Evolutionary conservation across 495 filamentous ascomycete species (phyloP).

Genomic region (Penicillium coprophilum): DNA sequence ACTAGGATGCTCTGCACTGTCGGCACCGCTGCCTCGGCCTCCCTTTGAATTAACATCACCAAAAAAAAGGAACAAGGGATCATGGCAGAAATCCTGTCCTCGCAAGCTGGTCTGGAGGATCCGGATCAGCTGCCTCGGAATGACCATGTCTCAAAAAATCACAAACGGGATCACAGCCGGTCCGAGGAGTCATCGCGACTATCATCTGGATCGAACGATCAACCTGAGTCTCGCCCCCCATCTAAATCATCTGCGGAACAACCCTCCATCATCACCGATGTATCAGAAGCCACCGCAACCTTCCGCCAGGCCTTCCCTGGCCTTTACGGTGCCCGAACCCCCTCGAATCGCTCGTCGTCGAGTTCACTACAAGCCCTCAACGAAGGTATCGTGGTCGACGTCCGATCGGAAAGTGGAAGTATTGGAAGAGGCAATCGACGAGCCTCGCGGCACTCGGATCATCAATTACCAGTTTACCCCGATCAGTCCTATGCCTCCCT

Average conservation of each 20-base stretch:
- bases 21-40: conserved; percentile 23
- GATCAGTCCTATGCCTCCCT: conserved; percentile 54
- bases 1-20: conserved; percentile 26
- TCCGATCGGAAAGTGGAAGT: conserved; percentile 36
- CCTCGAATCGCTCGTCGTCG: conserved; percentile 47
- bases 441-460: conserved; percentile 34
- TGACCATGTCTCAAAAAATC: conserved; percentile 28
- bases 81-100: conserved; percentile 38
- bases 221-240: conserved; percentile 25
- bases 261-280: conserved; percentile 23
- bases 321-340: conserved; percentile 39
- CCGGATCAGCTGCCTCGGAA: conserved; percentile 28
- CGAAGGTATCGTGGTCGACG: conserved; percentile 46
- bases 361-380: conserved; percentile 50
- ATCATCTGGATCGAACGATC: conserved; percentile 24
- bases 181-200: conserved; percentile 28
- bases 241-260: conserved; percentile 34
- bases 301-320: conserved; percentile 44
- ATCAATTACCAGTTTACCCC: conserved; percentile 52
- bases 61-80: conserved; percentile 26
- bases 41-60: conserved; percentile 11
- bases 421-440: conserved; percentile 30
- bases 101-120: conserved; percentile 36
- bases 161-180: conserved; percentile 22
- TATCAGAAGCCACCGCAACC: conserved; percentile 34